Conservation (phyloP, 495 filamentous ascomycete species). For the Pyrenula massariospora region DNA sequence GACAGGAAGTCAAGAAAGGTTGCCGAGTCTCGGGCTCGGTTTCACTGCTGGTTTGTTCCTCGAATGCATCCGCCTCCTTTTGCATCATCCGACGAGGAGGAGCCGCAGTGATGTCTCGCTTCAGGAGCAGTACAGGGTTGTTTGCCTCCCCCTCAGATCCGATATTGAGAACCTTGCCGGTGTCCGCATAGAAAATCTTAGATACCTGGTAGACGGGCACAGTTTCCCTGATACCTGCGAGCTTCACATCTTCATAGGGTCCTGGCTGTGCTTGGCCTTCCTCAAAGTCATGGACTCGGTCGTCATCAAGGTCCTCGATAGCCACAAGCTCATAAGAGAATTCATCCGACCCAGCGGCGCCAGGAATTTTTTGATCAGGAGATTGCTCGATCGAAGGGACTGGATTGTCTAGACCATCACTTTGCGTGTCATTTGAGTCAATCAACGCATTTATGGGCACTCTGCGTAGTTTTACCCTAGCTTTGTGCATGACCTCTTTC, state of each 20-base stretch:
- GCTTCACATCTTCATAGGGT: slow-evolving; percentile 54
- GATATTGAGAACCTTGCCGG: slow-evolving; percentile 88
- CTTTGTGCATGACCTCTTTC: slow-evolving; percentile 98
- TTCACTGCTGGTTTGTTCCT: slow-evolving; percentile 11
- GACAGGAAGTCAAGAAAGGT: slow-evolving; percentile 16
- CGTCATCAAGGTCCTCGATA: slow-evolving; percentile 89
- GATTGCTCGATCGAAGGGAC: neutral
- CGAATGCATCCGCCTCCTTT: slow-evolving; percentile 21
- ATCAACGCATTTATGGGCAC: slow-evolving; percentile 26
- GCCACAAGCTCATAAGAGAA: slow-evolving; percentile 85
- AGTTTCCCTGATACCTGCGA: slow-evolving; percentile 71
- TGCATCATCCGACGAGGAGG: slow-evolving; percentile 60
- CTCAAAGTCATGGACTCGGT: slow-evolving; percentile 72
- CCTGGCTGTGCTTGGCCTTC: slow-evolving; percentile 47
- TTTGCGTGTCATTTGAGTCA: neutral
- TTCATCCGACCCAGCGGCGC: slow-evolving; percentile 45
- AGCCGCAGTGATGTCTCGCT: slow-evolving; percentile 66
- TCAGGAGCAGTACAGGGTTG: slow-evolving; percentile 77
- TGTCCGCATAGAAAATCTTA: slow-evolving; percentile 96
- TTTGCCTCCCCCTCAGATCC: slow-evolving; percentile 65
- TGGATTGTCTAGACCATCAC: neutral
- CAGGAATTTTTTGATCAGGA: slow-evolving; percentile 23
- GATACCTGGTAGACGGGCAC: slow-evolving; percentile 85
- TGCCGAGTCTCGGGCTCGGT: slow-evolving; percentile 1
- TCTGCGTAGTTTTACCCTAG: slow-evolving; percentile 65